phyloP scores from a whole-genome alignment of 805 yeast genomes.

The Cyberlindnera mrakii region DNA sequence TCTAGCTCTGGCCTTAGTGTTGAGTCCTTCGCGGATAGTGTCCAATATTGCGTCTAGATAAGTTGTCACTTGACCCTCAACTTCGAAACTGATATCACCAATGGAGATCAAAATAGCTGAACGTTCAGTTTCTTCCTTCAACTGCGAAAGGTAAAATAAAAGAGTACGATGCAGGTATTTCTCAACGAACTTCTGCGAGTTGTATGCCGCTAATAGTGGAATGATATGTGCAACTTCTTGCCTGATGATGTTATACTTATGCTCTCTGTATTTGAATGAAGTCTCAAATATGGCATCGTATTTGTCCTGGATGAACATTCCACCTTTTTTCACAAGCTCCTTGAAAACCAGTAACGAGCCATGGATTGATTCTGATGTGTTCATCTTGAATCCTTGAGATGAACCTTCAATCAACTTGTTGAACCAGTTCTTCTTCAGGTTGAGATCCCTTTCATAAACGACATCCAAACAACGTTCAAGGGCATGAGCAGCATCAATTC shows the following conservation, averaged over 20 bases:
- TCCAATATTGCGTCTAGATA: slow-evolving; percentile 85
- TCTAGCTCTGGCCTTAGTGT: slow-evolving; percentile 42
- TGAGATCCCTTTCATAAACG: slow-evolving; percentile 70
- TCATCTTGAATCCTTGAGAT: slow-evolving; percentile 46
- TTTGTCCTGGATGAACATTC: slow-evolving; percentile 63
- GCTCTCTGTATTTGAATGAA: slow-evolving; percentile 68
- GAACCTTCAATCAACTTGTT: slow-evolving; percentile 64
- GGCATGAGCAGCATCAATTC: slow-evolving; percentile 81
- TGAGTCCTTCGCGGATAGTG: slow-evolving; percentile 73
- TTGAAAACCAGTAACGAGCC: slow-evolving; percentile 80
- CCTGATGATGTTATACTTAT: slow-evolving; percentile 67
- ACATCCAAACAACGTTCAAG: slow-evolving; percentile 73
- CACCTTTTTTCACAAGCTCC: slow-evolving; percentile 68
- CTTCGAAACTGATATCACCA: slow-evolving; percentile 74
- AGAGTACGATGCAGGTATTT: slow-evolving; percentile 76
- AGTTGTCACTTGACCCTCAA: slow-evolving; percentile 78
- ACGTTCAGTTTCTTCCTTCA: slow-evolving; percentile 72
- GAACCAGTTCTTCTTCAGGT: slow-evolving; percentile 71
- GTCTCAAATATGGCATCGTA: slow-evolving; percentile 75
- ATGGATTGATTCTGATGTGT: slow-evolving; percentile 68
- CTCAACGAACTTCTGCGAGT: slow-evolving; percentile 68
- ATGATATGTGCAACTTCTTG: slow-evolving; percentile 79
- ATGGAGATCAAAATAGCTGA: slow-evolving; percentile 72
- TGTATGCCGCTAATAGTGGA: slow-evolving; percentile 77
- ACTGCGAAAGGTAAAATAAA: slow-evolving; percentile 68